Evolutionary conservation across 345 rosid species (phyloP).

Genomic region (Eucalyptus leucophloia): DNA sequence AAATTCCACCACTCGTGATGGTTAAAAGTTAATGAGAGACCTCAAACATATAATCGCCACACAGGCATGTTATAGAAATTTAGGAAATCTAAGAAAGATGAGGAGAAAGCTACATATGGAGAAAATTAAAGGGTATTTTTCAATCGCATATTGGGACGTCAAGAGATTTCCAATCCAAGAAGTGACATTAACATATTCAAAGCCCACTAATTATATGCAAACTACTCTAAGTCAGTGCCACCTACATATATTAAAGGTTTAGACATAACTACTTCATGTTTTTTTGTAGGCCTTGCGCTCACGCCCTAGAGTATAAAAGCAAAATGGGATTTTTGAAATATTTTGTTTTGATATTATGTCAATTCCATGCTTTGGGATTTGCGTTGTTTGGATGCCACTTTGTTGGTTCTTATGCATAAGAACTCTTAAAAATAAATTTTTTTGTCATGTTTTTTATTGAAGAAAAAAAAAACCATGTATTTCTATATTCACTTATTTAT

Average conservation of each 20-base stretch:
- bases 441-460: no score
- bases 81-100: background rate
- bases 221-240: accelerated
- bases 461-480: background rate
- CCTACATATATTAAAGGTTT: background rate
- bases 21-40: background rate
- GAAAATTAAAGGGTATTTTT: background rate
- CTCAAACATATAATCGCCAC: background rate
- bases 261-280: background rate
- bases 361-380: background rate
- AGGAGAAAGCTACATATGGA: background rate
- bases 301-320: background rate
- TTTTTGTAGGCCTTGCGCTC: background rate
- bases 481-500: background rate
- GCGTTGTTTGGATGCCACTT: no score
- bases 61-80: background rate
- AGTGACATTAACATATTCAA: background rate
- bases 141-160: background rate
- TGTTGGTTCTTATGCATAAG: no score
- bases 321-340: background rate
- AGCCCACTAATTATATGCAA: background rate
- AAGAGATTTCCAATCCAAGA: background rate
- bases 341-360: background rate
- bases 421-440: no score
- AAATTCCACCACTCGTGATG: background rate